Evolutionary conservation across 495 filamentous ascomycete genomes (phyloP).

Genomic region (Xylaria bambusicola): DNA sequence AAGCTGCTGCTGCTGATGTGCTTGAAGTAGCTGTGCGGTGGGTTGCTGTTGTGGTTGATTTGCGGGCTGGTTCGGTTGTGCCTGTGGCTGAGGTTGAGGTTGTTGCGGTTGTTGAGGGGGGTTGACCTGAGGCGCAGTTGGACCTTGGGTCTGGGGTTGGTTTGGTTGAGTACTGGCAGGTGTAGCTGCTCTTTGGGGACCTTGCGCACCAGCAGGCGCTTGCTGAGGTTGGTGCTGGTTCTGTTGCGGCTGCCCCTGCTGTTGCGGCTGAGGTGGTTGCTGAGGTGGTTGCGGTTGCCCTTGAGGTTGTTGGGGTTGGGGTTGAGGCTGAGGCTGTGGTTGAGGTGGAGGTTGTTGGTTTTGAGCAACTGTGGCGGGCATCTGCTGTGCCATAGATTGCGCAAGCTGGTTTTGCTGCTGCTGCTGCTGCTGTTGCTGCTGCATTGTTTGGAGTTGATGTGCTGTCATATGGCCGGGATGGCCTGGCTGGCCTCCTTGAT

Average conservation of each 20-base stretch:
- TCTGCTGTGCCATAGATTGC: constrained; percentile 33
- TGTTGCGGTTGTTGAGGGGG: constrained; percentile 56
- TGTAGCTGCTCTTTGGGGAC: constrained; percentile 30
- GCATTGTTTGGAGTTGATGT: constrained; percentile 38
- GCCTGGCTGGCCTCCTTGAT: constrained; percentile 45
- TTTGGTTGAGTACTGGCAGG: constrained; percentile 34
- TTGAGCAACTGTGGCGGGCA: constrained; percentile 25
- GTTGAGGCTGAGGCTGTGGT: constrained; percentile 36
- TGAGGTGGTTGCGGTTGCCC: constrained; percentile 35
- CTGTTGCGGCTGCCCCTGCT: constrained; percentile 34
- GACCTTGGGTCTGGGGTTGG: constrained; percentile 33
- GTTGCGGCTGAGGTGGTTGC: constrained; percentile 34
- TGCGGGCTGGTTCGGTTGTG: constrained; percentile 43
- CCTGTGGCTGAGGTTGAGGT: constrained; percentile 35
- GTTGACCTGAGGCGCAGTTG: constrained; percentile 34
- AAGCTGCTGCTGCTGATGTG: constrained; percentile 41
- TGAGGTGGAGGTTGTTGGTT: constrained; percentile 38
- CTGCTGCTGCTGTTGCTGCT: constrained; percentile 42
- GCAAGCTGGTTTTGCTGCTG: constrained; percentile 36
- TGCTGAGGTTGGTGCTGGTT: constrained; percentile 28
- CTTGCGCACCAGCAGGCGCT: constrained; percentile 25
- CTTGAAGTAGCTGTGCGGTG: constrained; percentile 34
- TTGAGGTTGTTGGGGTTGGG: constrained; percentile 35
- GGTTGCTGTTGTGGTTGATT: constrained; percentile 15
- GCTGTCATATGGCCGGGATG: constrained; percentile 46